phyloP scores from a whole-genome alignment of 1,284 basidiomycete species.

The Sporisorium graminicola region DNA sequence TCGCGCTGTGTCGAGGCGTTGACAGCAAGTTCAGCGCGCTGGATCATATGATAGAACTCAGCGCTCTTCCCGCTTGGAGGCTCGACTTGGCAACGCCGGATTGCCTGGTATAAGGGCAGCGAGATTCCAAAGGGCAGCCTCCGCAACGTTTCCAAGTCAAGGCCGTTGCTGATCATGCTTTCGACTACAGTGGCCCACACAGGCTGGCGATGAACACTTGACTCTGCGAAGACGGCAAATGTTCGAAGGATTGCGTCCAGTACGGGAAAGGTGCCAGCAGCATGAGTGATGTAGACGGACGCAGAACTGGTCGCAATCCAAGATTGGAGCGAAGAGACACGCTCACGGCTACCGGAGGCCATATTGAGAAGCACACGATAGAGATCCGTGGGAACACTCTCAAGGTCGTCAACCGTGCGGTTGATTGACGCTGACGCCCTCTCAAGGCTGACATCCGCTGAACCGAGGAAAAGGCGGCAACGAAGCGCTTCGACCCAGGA shows the following conservation, averaged over 20 bases:
- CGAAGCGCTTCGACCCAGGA: slow-evolving; percentile 21
- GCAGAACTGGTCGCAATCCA: slow-evolving; percentile 9
- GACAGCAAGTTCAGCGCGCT: slow-evolving; percentile 79
- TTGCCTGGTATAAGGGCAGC: slow-evolving; percentile 83
- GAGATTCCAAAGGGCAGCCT: slow-evolving; percentile 78
- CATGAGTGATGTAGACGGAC: background rate
- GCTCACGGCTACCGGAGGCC: background rate
- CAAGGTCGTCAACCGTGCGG: background rate
- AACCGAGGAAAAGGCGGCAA: slow-evolving; percentile 3
- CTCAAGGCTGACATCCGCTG: no score
- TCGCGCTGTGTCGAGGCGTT: slow-evolving; percentile 23
- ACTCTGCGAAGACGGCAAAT: slow-evolving; percentile 15
- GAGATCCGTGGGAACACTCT: slow-evolving; percentile 16
- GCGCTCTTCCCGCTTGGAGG: slow-evolving; percentile 81
- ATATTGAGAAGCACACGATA: slow-evolving; percentile 19
- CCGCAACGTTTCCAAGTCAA: slow-evolving; percentile 74
- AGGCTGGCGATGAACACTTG: background rate
- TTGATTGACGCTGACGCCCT: no score
- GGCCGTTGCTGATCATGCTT: slow-evolving; percentile 74
- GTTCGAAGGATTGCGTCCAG: slow-evolving; percentile 19
- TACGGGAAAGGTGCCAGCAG: slow-evolving; percentile 14
- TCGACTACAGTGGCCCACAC: slow-evolving; percentile 73
- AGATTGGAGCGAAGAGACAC: slow-evolving; percentile 1
- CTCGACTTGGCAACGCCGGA: slow-evolving; percentile 81
- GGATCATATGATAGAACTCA: slow-evolving; percentile 80